A percentile compares a stretch with the other conserved stretches of the same genome.
Conservation (phyloP, 1,139 yeast genomes). For the Suhomyces anneliseae region DNA sequence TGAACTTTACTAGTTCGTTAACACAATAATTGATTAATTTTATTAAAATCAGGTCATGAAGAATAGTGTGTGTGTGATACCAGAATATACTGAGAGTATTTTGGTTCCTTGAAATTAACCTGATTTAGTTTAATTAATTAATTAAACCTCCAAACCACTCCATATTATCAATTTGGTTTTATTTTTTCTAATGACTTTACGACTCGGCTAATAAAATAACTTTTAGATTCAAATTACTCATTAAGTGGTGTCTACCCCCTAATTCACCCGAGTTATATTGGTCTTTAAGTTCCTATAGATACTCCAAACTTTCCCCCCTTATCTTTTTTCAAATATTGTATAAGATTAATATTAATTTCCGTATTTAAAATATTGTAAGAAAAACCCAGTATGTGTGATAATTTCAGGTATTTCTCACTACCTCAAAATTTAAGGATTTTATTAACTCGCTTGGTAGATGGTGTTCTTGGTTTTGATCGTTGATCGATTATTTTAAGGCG, state of each 20-base stretch:
- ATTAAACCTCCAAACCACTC: constrained; percentile 1
- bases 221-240: background rate
- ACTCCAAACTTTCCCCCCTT: constrained; percentile 10
- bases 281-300: constrained; percentile 3
- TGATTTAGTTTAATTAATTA: background rate
- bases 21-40: too few relatives aligned
- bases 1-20: too few relatives aligned
- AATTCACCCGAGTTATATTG: background rate
- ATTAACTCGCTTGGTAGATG: too few relatives aligned
- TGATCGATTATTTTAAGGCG: too few relatives aligned
- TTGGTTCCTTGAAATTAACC: constrained; percentile 11
- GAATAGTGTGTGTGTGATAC: constrained; percentile 17
- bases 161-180: constrained; percentile 4
- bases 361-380: background rate
- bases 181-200: constrained; percentile 7
- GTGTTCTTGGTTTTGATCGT: too few relatives aligned
- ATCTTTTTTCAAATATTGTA: constrained; percentile 4
- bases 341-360: constrained; percentile 5
- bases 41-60: constrained; percentile 11
- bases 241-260: constrained; percentile 1
- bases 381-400: too few relatives aligned
- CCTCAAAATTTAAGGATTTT: too few relatives aligned
- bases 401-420: too few relatives aligned
- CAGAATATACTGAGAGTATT: constrained; percentile 11
- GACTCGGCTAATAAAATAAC: constrained; percentile 8